Conservation (phyloP, 805 yeast species). For the Saccharomyces jurei region DNA sequence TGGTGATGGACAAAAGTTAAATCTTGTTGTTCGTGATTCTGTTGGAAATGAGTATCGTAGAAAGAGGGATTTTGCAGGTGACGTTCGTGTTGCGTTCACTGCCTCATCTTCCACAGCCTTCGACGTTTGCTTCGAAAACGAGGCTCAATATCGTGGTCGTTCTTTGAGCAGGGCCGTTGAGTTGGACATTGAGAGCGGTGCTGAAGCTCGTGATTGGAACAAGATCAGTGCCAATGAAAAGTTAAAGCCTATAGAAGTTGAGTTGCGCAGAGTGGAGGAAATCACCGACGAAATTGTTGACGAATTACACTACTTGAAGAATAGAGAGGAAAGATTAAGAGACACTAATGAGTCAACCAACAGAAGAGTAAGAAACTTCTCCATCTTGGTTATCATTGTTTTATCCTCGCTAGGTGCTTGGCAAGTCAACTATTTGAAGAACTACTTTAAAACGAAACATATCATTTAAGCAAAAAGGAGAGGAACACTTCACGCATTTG, state of each 20-base stretch:
- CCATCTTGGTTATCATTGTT: constrained; percentile 57
- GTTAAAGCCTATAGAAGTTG: constrained; percentile 87
- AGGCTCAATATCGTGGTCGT: constrained; percentile 34
- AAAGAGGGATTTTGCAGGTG: constrained; percentile 67
- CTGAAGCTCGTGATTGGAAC: constrained; percentile 97
- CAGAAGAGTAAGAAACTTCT: constrained; percentile 83
- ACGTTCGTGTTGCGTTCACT: constrained; percentile 71
- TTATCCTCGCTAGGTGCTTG: constrained; percentile 77
- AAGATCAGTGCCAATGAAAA: constrained; percentile 87
- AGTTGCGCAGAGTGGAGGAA: constrained; percentile 79
- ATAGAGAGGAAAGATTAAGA: constrained; percentile 86
- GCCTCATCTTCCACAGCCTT: constrained; percentile 75
- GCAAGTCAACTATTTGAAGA: constrained; percentile 88
- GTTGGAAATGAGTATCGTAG: constrained; percentile 80
- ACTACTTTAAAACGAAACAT: constrained; percentile 82
- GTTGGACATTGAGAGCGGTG: constrained; percentile 88
- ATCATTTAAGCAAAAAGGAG: constrained; percentile 39
- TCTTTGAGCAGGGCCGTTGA: constrained; percentile 63
- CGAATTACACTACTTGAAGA: constrained; percentile 76
- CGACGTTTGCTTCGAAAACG: constrained; percentile 85
- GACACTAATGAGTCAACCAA: constrained; percentile 96
- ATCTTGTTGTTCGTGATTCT: constrained; percentile 61
- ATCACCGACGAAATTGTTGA: constrained; percentile 70
- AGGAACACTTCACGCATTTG: neutral
- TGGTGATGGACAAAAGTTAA: constrained; percentile 84